Percentiles rank a stretch among this genome's conserved stretches.
Evolutionary conservation across 306 rosid genomes (phyloP).

Genomic region (Parietaria judaica): DNA sequence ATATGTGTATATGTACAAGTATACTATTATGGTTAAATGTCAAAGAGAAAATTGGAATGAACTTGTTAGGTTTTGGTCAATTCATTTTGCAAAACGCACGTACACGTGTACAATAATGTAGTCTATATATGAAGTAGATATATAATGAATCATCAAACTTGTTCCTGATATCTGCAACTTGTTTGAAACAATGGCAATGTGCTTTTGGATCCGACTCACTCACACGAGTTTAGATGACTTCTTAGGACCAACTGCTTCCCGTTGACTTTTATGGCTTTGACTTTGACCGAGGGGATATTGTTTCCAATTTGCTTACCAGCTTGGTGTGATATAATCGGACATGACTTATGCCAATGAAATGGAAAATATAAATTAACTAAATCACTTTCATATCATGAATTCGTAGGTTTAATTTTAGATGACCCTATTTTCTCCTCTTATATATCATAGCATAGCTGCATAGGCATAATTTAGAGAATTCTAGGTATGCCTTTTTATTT

Average conservation of each 20-base stretch:
- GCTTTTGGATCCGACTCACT: constrained; percentile 25
- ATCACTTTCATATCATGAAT: neutral
- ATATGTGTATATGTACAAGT: too few relatives aligned
- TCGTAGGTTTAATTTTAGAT: neutral
- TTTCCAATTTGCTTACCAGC: constrained; percentile 28
- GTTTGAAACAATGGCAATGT: too few relatives aligned
- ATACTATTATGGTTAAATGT: too few relatives aligned
- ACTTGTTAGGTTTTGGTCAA: constrained; percentile 41
- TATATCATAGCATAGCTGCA: too few relatives aligned
- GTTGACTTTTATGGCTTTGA: constrained; percentile 31
- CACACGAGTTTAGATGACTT: constrained; percentile 8
- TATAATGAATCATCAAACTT: too few relatives aligned
- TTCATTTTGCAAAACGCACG: neutral
- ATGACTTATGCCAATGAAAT: neutral
- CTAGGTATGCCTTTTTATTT: constrained; percentile 1
- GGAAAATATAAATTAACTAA: neutral
- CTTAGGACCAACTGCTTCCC: constrained; percentile 17
- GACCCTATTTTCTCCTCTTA: neutral
- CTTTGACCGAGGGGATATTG: constrained; percentile 24
- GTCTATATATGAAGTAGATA: too few relatives aligned
- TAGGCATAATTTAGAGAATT: constrained; percentile 3
- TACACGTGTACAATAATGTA: too few relatives aligned
- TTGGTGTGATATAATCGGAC: constrained; percentile 1
- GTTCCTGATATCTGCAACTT: too few relatives aligned
- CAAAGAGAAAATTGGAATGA: too few relatives aligned